Base-by-base conservation (phyloP, 768 basidiomycete genomes). In the Leccinellum albellum region DNA sequence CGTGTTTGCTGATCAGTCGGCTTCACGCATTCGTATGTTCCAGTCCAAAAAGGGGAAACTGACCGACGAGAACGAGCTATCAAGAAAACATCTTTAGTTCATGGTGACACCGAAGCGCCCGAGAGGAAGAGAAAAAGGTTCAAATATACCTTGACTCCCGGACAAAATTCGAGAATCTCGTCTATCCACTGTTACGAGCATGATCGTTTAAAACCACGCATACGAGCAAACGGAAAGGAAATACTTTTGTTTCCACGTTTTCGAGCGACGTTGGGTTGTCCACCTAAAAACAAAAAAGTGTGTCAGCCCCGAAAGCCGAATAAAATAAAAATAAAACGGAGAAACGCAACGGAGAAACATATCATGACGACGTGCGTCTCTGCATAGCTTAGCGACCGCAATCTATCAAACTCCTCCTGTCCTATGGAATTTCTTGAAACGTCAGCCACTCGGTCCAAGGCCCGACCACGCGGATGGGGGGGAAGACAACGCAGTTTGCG, bases 321-420 rank as follows among this genome's bases (percentile, higher is more conserved):
- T 1, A 29, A 1, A 14, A 15, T n/a, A n/a, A n/a, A n/a, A n/a
- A n/a, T n/a, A n/a, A n/a, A n/a, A n/a, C n/a, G 31, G 6, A 17
- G 3, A 31, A 10, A 75, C 84, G 56, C 61, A 92, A 42, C 93
- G 35, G 95, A 96, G 72, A 97, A 98, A 73, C 96, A 98, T 24
- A 98, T 78, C 89, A 98, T 90, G 61, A 98, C 82, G 57, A 98
- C 89, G 74, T 98, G 91, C 1, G 96, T 97, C 73, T 98, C 96
- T 9, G 96, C 91, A 71, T 98, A 98, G 35, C 90, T 92, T n/a
- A 98, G 75, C 12, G 94, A 96, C 48, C 96, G 83, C 55, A 98
- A 75, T 46, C 94, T 80, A 69, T 96, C 96, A 67, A 98, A 98
- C 66, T 96, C 94, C 76, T 96, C 94, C 73, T 96, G 94, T 44